Conservation (phyloP, 176 grass and related monocot genomes). For the Oropetium thomaeum region DNA sequence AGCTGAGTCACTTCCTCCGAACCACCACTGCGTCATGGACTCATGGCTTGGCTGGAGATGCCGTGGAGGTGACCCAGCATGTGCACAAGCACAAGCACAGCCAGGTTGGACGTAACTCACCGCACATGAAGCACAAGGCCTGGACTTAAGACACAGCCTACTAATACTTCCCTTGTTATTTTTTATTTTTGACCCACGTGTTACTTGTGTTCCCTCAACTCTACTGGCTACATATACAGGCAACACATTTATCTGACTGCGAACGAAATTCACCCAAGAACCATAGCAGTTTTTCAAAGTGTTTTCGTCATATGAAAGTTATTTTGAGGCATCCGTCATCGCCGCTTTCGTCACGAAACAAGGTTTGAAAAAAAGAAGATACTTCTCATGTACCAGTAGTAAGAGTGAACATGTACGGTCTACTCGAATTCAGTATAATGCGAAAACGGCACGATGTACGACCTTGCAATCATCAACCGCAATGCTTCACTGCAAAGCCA, state of each 20-base stretch:
- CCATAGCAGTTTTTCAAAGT: not conserved
- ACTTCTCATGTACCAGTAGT: not conserved
- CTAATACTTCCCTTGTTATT: not conserved
- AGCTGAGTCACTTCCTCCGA: conserved; percentile 10
- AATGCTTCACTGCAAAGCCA: not conserved
- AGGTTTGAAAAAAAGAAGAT: not conserved
- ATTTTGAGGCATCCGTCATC: not conserved
- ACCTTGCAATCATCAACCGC: not conserved
- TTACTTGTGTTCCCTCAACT: not conserved
- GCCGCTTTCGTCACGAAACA: not conserved
- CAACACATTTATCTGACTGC: not conserved
- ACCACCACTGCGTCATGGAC: not conserved
- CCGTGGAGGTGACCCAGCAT: not conserved
- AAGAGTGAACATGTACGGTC: not conserved
- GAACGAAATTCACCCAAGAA: not conserved
- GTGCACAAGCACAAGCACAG: conserved; percentile 1
- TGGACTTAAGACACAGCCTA: not conserved
- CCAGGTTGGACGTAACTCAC: conserved; percentile 22
- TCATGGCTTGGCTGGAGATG: not conserved
- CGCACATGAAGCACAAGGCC: not conserved
- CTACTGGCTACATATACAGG: no score
- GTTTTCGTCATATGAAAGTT: not conserved
- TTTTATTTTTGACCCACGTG: not conserved
- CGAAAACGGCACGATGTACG: not conserved
- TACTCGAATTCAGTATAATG: not conserved